Base-by-base conservation (phyloP, 1,284 basidiomycete species). In the Melampsora larici-populina region DNA sequence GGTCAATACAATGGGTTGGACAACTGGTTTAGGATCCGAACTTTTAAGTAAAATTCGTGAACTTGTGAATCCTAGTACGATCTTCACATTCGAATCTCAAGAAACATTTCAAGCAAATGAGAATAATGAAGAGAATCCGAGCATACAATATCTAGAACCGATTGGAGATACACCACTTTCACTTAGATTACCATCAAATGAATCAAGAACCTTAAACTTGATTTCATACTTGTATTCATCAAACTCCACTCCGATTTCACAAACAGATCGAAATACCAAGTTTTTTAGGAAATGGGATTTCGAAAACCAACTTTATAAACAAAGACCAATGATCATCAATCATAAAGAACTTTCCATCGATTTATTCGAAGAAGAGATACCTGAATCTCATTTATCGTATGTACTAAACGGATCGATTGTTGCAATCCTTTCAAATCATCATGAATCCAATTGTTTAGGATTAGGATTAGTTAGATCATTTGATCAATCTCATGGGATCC, bases 1-100 rank as follows among this genome's bases (percentile, higher is more conserved):
- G 1, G 67, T 78, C 17, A 78, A 78, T 51, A 78, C 75, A 1
- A 78, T 78, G 75, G 75, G 75, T 24, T 78, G 75, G 75, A 78
- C 55, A 1, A 65, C 36, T 36, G 75, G 75, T 17, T 24, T 78
- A 15, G 75, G 75, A 18, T 36, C 46, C 48, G 75, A 78, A n/a
- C 21, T 78, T 9, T 67, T 78, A 24, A 48, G 49, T 70, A 67
- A 70, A 36, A 24, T 78, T 8, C 24, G 31, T 24, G 51, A 65
- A 70, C 43, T 31, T 29, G 55, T 78, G 17, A 51, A 70, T 51
- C 75, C 75, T 26, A 70, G 55, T 51, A 26, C 46, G 17, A 70
- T 64, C 24, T 70, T 55, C 36, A 64, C 67, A 40, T 78, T 78
- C 29, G 62, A 65, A 21, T 9, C 36, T 15, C 63, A 58, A 43